Evolutionary conservation across 805 yeast species (phyloP), one percentile per base, ranked within the genome.

Genomic region (Blastobotrys attinorum): DNA sequence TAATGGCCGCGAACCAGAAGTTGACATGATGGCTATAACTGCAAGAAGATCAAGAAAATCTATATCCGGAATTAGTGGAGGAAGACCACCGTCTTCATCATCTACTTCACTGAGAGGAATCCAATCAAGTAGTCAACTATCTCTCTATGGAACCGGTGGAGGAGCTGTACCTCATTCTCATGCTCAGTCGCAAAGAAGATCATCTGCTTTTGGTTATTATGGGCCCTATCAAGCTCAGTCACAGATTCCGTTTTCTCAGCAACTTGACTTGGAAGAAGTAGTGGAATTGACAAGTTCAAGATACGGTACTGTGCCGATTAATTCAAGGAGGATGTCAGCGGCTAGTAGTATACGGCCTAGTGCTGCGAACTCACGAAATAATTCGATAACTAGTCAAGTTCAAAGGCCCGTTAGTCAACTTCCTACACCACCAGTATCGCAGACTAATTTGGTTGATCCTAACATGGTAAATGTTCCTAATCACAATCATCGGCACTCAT

Each of bases 241-340:
- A 21, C 18, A 40, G 45, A 10, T 7, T 44, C 43, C 53, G 23
- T 56, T 53, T 42, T 59, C 63, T n/a, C 65, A 61, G 46, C 52
- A 47, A 39, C 46, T 61, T 45, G 63, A 60, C 42, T 57, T 60
- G 6, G 61, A 54, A 37, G 57, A 59, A 27, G 52, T 59, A 23
- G 37, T 31, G 8, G 47, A 45, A 11, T 18, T 50, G 13, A 52
- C 54, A 13, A 57, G 53, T 32, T 60, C 55, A 42, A 44, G 63
- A 21, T 60, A 60, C 44, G 60, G 58, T 22, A 45, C 47, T n/a
- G 58, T 57, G 8, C 35, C 38, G 48, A 47, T 38, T 45, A 45
- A 15, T 22, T 44, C 50, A 25, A 50, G 36, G 43, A 40, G 46
- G 47, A 38, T 35, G 29, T 48, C 39, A 44, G n/a, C n/a, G 7